Base-by-base conservation (phyloP, 768 basidiomycete species). In the Podaxis sp. region DNA sequence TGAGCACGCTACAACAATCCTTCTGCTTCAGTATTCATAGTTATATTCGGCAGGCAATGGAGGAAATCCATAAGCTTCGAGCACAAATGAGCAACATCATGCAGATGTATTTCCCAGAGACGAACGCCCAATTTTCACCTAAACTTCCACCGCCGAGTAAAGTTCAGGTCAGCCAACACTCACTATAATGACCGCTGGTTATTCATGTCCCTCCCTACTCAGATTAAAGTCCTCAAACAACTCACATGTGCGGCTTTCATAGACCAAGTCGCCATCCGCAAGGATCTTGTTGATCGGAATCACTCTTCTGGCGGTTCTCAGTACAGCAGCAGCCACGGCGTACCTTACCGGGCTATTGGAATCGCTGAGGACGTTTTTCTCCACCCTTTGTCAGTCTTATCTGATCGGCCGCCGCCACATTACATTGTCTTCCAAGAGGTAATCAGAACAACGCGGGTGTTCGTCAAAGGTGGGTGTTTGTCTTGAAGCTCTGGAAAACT, bases 61-160 rank as follows among this genome's bases (percentile, higher is more conserved):
- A 97, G 75, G 97, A 99, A 77, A 96, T 97, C 39, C 97, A 96
- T 74, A 98, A 99, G 72, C 81, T 99, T 4, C 86, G 95, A 39
- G 82, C 87, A 0, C 97, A 99, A 70, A 89, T 99, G 61, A 90
- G 85, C 68, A 85, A 83, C 62, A 95, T 99, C 51, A 92, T 96
- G 4, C 81, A 83, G 61, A 77, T 83, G n/a, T 91, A 91, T 70
- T 93, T 95, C 66, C 84, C 89, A 2, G 84, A 82, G 3, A 73
- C 81, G 4, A 80, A 88, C 59, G 76, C 84, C 1, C 84, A 83
- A 9, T 88, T 92, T 66, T 74, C 79, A 2, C 82, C 83, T 3
- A 86, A 88, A 62, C 78, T 98, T 12, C 70, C 77, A 42, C 96
- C 95, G 22, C 97, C 97, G 0, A 87, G 69, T 61, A 85, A 86